Percentiles rank a stretch among this genome's conserved stretches.
Evolutionary conservation across 768 basidiomycete species (phyloP).

Genomic region (Termitomyces eurrhizus): DNA sequence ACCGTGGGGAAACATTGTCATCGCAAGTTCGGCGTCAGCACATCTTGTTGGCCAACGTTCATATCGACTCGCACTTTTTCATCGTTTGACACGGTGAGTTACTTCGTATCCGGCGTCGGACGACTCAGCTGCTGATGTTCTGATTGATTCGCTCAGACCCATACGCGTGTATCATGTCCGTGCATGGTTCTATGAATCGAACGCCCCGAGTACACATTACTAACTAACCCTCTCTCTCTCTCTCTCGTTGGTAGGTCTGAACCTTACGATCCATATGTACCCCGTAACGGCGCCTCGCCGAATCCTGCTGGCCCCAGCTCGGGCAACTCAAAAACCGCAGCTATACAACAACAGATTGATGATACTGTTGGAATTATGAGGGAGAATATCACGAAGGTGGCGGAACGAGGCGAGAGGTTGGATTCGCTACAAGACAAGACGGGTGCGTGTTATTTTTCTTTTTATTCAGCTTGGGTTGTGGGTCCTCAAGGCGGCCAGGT

Average conservation of each 20-base stretch:
- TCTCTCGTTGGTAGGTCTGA: constrained; percentile 65
- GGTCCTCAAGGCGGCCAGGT: constrained; percentile 1
- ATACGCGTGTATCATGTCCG: constrained; percentile 36
- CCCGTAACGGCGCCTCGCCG: constrained; percentile 71
- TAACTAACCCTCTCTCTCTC: not conserved
- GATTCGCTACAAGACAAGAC: constrained; percentile 98
- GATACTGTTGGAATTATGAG: constrained; percentile 97
- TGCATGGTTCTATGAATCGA: constrained; percentile 12
- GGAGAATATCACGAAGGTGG: constrained; percentile 95
- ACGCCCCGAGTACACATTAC: constrained; percentile 9
- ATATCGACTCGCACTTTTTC: constrained; percentile 18
- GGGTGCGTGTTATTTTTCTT: constrained; percentile 48
- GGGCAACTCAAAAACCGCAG: constrained; percentile 83
- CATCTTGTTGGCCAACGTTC: constrained; percentile 22
- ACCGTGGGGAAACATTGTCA: constrained; percentile 27
- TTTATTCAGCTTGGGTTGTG: not conserved
- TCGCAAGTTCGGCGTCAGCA: constrained; percentile 20
- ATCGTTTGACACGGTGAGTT: constrained; percentile 41
- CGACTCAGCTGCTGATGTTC: not conserved
- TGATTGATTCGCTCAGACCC: constrained; percentile 18
- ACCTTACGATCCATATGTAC: constrained; percentile 98
- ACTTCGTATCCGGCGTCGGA: not conserved
- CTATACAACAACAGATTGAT: constrained; percentile 96
- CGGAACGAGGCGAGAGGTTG: constrained; percentile 91
- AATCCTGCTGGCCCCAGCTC: constrained; percentile 44